A percentile compares a stretch with the other conserved stretches of the same genome.
These are phyloP conservation scores for Eruca vesicaria DNA, from an alignment of 441 rosid genomes.

Conservation along the genomic window DNA sequence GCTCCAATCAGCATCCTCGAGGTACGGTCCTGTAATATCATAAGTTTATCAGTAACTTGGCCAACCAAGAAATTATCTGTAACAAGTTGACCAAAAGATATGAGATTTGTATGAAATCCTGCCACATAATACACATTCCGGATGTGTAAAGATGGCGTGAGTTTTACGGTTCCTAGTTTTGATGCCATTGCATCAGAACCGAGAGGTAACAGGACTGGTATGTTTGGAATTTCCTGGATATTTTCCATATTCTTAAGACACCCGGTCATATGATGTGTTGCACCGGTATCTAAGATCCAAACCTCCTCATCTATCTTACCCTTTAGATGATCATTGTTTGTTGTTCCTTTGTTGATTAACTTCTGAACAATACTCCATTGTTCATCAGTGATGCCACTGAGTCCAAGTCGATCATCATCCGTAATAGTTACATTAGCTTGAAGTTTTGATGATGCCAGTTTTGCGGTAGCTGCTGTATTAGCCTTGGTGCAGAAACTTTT, in stretches of 20 bases:
- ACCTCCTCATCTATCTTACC: not conserved
- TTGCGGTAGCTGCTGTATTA: too few relatives aligned
- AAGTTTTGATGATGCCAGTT: not conserved
- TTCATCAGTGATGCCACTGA: not conserved
- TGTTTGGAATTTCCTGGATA: not conserved
- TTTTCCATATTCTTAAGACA: not conserved
- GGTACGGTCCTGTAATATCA: too few relatives aligned
- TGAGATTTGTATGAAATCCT: not conserved
- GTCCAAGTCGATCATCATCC: not conserved
- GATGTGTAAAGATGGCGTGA: not conserved
- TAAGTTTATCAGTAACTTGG: too few relatives aligned
- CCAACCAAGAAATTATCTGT: too few relatives aligned
- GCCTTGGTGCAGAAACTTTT: not conserved
- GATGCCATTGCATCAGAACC: not conserved
- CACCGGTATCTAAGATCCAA: not conserved
- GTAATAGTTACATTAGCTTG: not conserved
- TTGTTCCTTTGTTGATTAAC: not conserved
- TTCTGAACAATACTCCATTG: not conserved
- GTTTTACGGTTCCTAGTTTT: not conserved
- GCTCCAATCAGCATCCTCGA: too few relatives aligned
- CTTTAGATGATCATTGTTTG: not conserved
- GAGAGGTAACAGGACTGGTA: not conserved
- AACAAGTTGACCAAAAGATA: too few relatives aligned
- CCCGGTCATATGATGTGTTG: not conserved
- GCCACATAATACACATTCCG: not conserved